A percentile compares a stretch with the other conserved stretches of the same genome.
Evolutionary conservation across 352 stramenopile species (phyloP).

Genomic region (Pythium utonaiense): DNA sequence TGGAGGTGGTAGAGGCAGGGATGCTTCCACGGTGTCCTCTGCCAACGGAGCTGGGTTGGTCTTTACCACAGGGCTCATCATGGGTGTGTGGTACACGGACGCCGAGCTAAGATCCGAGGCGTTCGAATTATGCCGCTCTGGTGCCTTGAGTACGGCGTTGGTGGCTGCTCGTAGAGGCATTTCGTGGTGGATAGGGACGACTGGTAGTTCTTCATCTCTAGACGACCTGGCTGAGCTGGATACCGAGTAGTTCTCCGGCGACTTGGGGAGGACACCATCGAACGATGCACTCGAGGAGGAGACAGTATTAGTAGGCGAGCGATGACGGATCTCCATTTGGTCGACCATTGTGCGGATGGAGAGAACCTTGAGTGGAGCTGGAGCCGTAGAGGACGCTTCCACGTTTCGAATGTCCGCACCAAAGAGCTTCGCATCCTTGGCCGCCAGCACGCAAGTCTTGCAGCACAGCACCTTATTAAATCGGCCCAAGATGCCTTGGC

Average conservation of each 20-base stretch:
- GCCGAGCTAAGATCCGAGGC: neutral
- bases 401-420: neutral
- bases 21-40: neutral
- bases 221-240: neutral
- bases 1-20: neutral
- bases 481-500: constrained; percentile 20
- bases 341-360: neutral
- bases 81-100: neutral
- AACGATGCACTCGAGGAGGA: neutral
- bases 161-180: neutral
- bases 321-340: constrained; percentile 7
- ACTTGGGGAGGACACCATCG: neutral
- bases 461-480: constrained; percentile 20
- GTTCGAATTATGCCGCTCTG: neutral
- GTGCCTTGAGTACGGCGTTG: neutral
- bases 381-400: too few relatives aligned
- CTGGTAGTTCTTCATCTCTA: neutral
- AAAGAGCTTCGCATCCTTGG: constrained; percentile 8
- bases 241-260: neutral
- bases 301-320: neutral
- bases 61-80: neutral
- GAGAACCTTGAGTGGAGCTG: neutral
- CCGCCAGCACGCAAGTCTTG: constrained; percentile 22
- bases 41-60: neutral
- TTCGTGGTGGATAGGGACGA: neutral